Conservation (phyloP, 371 early-diverging fungal genomes). For the Circinella minor region DNA sequence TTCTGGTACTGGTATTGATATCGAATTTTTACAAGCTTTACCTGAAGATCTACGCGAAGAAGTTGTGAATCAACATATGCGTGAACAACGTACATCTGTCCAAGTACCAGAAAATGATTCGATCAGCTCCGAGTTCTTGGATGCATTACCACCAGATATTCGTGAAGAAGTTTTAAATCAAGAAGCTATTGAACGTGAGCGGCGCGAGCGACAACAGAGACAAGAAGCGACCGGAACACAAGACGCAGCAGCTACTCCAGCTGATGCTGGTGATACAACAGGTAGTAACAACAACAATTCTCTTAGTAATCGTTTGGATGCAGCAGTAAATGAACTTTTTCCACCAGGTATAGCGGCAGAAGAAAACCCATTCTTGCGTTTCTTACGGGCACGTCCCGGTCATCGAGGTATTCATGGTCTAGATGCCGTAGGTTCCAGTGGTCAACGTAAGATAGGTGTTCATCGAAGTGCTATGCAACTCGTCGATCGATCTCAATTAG, state of each 20-base stretch:
- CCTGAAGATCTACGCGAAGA: conserved; percentile 95
- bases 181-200: conserved; percentile 65
- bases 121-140: conserved; percentile 78
- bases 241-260: not conserved
- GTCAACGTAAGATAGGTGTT: conserved; percentile 9
- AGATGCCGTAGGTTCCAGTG: not conserved
- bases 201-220: conserved; percentile 48
- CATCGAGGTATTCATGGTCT: not conserved
- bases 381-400: conserved; percentile 1
- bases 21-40: conserved; percentile 92
- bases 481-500: conserved; percentile 81
- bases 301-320: conserved; percentile 6
- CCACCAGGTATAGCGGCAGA: conserved; percentile 7
- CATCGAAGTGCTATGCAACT: conserved; percentile 78
- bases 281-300: conserved; percentile 11
- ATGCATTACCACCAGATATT: conserved; percentile 82
- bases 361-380: conserved; percentile 19
- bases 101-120: conserved; percentile 44
- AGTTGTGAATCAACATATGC: conserved; percentile 76
- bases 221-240: conserved; percentile 27
- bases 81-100: conserved; percentile 34
- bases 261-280: too few species aligned
- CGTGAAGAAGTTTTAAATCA: conserved; percentile 78
- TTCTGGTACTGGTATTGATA: conserved; percentile 93
- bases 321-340: conserved; percentile 11